Evolutionary conservation across 495 filamentous ascomycete genomes (phyloP).

Genomic region (Xylaria nigripes): DNA sequence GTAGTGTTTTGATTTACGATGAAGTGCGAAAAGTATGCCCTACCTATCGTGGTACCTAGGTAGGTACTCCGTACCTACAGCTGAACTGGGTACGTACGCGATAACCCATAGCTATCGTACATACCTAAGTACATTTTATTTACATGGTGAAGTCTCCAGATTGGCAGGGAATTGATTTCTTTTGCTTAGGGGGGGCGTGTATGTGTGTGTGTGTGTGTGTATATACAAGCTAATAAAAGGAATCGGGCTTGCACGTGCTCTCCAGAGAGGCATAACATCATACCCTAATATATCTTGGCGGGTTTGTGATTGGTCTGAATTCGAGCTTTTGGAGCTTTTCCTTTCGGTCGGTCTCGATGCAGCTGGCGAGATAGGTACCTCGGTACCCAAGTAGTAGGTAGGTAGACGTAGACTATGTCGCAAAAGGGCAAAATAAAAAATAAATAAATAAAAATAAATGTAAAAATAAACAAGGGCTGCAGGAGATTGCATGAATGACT

Average conservation of each 20-base stretch:
- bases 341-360: background rate
- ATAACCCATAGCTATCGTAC: no score
- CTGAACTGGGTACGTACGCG: no score
- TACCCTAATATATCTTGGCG: background rate
- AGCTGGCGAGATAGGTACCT: background rate
- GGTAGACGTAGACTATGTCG: background rate
- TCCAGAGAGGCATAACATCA: background rate
- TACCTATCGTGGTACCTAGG: no score
- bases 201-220: no score
- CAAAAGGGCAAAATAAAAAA: background rate
- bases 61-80: no score
- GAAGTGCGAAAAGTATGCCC: no score
- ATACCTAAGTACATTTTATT: no score
- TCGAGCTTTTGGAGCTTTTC: background rate
- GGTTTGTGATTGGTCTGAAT: background rate
- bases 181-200: no score
- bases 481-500: constrained; percentile 4
- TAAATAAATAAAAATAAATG: background rate
- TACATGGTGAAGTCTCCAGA: no score
- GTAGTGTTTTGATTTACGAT: no score
- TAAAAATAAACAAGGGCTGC: constrained; percentile 7
- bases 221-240: background rate
- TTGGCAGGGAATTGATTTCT: no score
- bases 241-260: background rate
- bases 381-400: no score